Evolutionary conservation across 2,329 filamentous ascomycete species (phyloP).

Genomic region (Aquanectria penicillioides): DNA sequence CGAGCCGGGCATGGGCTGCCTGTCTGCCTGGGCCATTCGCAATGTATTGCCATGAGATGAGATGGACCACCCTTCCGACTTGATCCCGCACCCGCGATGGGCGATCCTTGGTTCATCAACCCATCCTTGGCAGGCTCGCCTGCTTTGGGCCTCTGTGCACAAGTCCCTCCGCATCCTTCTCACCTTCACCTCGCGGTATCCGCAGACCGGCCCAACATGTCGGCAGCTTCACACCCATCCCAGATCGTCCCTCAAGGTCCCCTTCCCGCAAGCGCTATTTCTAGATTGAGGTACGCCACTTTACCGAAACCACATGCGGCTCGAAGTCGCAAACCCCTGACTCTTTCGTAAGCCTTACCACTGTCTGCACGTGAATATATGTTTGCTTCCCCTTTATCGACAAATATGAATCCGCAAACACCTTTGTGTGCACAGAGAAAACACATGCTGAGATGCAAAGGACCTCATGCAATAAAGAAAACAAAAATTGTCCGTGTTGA

Average conservation of each 20-base stretch:
- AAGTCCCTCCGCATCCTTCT: background rate
- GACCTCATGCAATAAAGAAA: too few species aligned
- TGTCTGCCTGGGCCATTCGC: conserved; percentile 4
- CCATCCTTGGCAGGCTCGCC: too few species aligned
- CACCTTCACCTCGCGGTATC: too few species aligned
- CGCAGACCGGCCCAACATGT: too few species aligned
- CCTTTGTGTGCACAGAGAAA: too few species aligned
- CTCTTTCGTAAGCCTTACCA: background rate
- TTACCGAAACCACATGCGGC: background rate
- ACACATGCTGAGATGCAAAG: too few species aligned
- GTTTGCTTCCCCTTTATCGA: too few species aligned
- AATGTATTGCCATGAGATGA: conserved; percentile 1
- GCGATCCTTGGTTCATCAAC: too few species aligned
- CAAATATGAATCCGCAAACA: too few species aligned
- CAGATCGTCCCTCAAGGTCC: conserved; percentile 9
- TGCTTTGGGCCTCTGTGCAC: too few species aligned
- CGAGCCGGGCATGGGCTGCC: conserved; percentile 22
- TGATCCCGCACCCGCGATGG: background rate
- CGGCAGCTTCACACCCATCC: background rate
- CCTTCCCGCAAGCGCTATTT: background rate
- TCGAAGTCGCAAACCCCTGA: background rate
- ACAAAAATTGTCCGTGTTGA: background rate
- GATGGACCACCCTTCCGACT: background rate
- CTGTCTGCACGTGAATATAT: too few species aligned
- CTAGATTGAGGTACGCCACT: background rate